Evolutionary conservation across 2,329 filamentous ascomycete genomes (phyloP), one percentile per base, ranked within the genome.

Genomic region (Westerdykella ornata): DNA sequence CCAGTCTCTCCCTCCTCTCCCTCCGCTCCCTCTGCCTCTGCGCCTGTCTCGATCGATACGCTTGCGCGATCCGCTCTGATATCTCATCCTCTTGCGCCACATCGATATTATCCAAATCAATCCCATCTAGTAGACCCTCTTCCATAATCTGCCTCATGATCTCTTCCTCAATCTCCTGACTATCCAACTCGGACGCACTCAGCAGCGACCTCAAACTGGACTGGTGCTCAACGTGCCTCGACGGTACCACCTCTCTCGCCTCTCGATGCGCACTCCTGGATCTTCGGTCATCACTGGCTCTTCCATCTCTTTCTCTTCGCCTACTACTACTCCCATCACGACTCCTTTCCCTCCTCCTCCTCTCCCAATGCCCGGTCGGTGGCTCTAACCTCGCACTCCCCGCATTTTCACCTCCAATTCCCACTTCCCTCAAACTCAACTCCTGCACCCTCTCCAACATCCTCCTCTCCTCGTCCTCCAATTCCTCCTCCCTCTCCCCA

Each of bases 81-180:
- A 97, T 79, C 57, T 94, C 87, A 56, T 96, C 88, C 59, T 96
- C 88, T 56, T 88, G 85, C 37, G 73, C 79, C 13, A 88, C 74
- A 47, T 90, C 88, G 40, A 96, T 81, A 49, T 89, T 89, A 55
- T 92, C 85, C 41, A 96, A 70, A 59, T 96, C 89, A 35, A 96
- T 80, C 14, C 88, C 89, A 55, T 96, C 87, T 26, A 95, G 67
- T 15, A 96, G 69, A 0, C 90, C 88, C 58, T 95, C 88, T 49
- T 90, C 84, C 52, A 89, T 77, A 44, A 94, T 95, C 60, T 94
- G 88, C 33, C 87, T 79, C 51, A 94, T 78, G 44, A 96, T 94
- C 60, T 95, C 88, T 45, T 85, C 80, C 60, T 95, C 85, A 54
- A 94, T 82, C 51, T 90, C 84, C 15, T 80, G 76, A 35, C 83